These are phyloP conservation scores for cucumber (Cucumis sativus) DNA, from an alignment of 306 rosid species.

Conservation along the genomic window Cucumber_9930_V3 NC_026658.2:7031001-7031500, in stretches of 20 bases:
- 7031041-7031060: background rate
- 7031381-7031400: background rate
- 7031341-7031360: constrained; percentile 5
- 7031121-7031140: constrained; percentile 10
- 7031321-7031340: background rate
- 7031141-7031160: constrained; percentile 10
- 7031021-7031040: background rate
- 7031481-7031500: background rate
- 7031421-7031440: background rate
- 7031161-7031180: constrained; percentile 13
- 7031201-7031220: background rate
- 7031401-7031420: background rate
- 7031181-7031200: constrained; percentile 3
- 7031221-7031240: constrained; percentile 2
- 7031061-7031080: background rate
- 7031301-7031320: constrained; percentile 4
- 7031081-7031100: background rate
- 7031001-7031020: background rate
- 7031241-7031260: constrained; percentile 6
- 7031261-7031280: constrained; percentile 8
- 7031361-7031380: constrained; percentile 1
- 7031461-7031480: background rate
- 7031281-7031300: constrained; percentile 4
- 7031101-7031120: constrained; percentile 6
- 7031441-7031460: background rate